Evolutionary conservation across 1,284 basidiomycete genomes (phyloP).

Genomic region (Papiliotrema laurentii): DNA sequence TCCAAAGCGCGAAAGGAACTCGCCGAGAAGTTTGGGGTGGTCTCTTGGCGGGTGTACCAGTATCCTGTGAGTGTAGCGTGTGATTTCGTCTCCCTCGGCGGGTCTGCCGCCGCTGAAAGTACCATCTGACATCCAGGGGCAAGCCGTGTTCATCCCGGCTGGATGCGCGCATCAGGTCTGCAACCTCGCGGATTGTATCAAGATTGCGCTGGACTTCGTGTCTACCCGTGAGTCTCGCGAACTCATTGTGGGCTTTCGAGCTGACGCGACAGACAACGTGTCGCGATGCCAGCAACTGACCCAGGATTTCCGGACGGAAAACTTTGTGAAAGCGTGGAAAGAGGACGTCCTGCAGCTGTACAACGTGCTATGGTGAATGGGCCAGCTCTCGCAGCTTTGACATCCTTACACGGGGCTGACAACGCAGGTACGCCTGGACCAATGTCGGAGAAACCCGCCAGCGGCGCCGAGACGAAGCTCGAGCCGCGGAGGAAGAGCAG

Average conservation of each 20-base stretch:
- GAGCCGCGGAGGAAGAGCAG: conserved; percentile 13
- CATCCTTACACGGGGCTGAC: too few species aligned
- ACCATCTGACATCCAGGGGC: conserved; percentile 54
- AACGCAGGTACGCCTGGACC: conserved; percentile 41
- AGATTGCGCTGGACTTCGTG: conserved; percentile 94
- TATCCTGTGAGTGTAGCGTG: conserved; percentile 57
- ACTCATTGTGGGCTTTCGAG: background rate
- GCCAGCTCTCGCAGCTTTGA: conserved; percentile 3
- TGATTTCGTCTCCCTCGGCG: background rate
- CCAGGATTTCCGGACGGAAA: conserved; percentile 82
- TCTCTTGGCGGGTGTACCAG: conserved; percentile 80
- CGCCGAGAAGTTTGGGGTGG: conserved; percentile 63
- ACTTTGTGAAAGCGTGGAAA: conserved; percentile 82
- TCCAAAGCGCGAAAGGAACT: conserved; percentile 63
- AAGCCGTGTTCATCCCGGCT: conserved; percentile 92
- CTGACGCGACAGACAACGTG: conserved; percentile 63
- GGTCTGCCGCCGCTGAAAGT: background rate
- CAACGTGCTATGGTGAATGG: conserved; percentile 83
- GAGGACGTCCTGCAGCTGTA: conserved; percentile 87
- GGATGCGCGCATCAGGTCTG: conserved; percentile 90
- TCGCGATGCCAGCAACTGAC: conserved; percentile 76
- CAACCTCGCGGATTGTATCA: conserved; percentile 78
- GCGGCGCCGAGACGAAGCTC: conserved; percentile 16
- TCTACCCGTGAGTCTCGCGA: conserved; percentile 55
- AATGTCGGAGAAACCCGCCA: conserved; percentile 31